phyloP scores from a whole-genome alignment of 148 eudicot genomes.

The Rhododendron henanense region DNA sequence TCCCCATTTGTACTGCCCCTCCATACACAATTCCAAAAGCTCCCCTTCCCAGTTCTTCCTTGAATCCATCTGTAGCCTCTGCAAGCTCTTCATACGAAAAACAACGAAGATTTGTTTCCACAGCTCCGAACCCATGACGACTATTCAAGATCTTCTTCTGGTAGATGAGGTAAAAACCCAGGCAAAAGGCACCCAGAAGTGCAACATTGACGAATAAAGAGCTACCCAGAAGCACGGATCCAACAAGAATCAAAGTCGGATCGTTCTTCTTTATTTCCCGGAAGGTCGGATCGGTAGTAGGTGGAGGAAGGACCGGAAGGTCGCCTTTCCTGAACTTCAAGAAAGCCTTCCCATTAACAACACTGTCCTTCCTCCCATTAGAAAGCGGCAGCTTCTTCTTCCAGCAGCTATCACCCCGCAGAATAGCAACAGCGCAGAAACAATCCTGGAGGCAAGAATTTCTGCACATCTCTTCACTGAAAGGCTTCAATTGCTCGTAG shows the following conservation, averaged over 20 bases:
- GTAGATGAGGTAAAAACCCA: constrained; percentile 4
- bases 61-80: constrained; percentile 46
- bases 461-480: constrained; percentile 20
- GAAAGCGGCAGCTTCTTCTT: background rate
- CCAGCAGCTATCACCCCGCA: background rate
- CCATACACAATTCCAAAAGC: background rate
- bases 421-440: background rate
- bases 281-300: background rate
- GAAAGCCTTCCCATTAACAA: background rate
- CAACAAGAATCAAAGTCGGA: background rate
- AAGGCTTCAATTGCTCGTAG: constrained; percentile 14
- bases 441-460: background rate
- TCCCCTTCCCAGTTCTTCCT: constrained; percentile 40
- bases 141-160: background rate
- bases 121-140: background rate
- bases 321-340: background rate
- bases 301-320: background rate
- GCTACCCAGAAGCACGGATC: background rate
- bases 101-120: constrained; percentile 14
- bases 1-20: background rate
- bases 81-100: constrained; percentile 41
- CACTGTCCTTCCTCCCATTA: background rate
- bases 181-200: background rate
- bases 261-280: background rate
- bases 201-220: background rate